phyloP scores from a whole-genome alignment of 208 protist genomes.

The Trypanosoma brucei region DNA sequence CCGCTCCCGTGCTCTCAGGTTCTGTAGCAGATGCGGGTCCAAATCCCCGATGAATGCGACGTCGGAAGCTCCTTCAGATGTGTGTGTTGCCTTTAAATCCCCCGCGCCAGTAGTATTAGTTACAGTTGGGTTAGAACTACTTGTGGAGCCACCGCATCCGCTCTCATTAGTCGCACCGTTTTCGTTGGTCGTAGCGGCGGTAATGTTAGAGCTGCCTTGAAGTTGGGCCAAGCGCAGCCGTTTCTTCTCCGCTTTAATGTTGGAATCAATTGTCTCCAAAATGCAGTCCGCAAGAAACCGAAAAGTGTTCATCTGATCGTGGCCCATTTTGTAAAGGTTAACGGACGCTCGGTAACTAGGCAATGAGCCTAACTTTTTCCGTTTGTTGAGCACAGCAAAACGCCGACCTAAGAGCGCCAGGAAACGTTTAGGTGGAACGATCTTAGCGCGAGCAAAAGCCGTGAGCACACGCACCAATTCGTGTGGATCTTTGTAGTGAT shows the following conservation, averaged over 20 bases:
- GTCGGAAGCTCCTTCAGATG: background rate
- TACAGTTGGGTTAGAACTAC: background rate
- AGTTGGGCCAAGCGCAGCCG: conserved; percentile 17
- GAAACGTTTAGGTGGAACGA: conserved; percentile 59
- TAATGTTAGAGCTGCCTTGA: background rate
- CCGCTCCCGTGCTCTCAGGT: conserved; percentile 26
- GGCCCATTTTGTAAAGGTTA: conserved; percentile 62
- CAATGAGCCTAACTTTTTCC: conserved; percentile 38
- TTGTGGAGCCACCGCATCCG: too few species aligned
- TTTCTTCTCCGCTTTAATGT: conserved; percentile 36
- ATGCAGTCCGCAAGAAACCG: conserved; percentile 73
- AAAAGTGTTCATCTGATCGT: conserved; percentile 66
- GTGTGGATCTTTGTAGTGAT: conserved; percentile 58
- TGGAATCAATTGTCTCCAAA: conserved; percentile 35
- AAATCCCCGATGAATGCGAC: conserved; percentile 7
- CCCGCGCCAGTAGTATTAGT: background rate
- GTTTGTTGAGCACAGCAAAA: conserved; percentile 63
- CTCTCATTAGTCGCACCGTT: background rate
- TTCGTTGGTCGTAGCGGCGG: background rate
- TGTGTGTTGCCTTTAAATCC: background rate
- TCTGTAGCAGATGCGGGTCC: conserved; percentile 8
- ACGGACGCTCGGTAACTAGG: conserved; percentile 62
- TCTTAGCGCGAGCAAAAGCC: conserved; percentile 70
- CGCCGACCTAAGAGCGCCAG: conserved; percentile 52
- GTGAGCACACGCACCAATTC: too few species aligned